Percentiles rank a stretch among this genome's conserved stretches.
phyloP scores from a whole-genome alignment of 306 rosid genomes.

The Macrotyloma uniflorum region DNA sequence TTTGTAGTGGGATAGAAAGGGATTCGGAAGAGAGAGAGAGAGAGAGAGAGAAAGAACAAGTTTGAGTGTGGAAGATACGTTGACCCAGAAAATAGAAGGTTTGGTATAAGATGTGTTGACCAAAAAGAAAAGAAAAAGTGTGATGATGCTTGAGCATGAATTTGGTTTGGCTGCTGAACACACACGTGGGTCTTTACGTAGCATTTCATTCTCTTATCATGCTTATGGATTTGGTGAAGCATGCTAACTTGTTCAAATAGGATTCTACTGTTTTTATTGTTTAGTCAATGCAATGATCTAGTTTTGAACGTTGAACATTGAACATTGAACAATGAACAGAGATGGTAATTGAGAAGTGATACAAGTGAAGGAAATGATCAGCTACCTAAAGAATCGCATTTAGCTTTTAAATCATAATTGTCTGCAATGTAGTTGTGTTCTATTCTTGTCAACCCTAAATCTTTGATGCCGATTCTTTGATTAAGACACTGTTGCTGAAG shows the following conservation, averaged over 20 bases:
- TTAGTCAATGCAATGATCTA: background rate
- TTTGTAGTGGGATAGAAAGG: background rate
- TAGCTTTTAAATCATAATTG: background rate
- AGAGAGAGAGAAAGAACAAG: background rate
- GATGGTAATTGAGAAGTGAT: background rate
- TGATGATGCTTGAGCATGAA: background rate
- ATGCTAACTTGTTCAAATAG: constrained; percentile 8
- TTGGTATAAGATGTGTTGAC: background rate
- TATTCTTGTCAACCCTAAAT: background rate
- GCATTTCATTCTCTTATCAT: background rate
- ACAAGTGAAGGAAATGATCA: background rate
- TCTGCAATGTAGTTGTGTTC: background rate
- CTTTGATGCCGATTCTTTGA: background rate
- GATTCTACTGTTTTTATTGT: background rate
- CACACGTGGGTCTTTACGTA: background rate
- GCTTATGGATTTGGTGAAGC: background rate
- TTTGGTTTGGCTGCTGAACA: background rate
- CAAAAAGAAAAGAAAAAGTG: background rate
- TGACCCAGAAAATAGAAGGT: background rate
- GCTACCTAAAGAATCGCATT: background rate
- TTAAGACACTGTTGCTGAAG: background rate
- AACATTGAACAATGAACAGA: background rate
- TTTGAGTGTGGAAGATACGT: constrained; percentile 2
- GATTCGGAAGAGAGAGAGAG: background rate
- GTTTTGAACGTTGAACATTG: background rate